These are phyloP conservation scores for Fusarium albosuccineum DNA, from an alignment of 2,329 filamentous ascomycete genomes.

Conservation along the genomic window DNA sequence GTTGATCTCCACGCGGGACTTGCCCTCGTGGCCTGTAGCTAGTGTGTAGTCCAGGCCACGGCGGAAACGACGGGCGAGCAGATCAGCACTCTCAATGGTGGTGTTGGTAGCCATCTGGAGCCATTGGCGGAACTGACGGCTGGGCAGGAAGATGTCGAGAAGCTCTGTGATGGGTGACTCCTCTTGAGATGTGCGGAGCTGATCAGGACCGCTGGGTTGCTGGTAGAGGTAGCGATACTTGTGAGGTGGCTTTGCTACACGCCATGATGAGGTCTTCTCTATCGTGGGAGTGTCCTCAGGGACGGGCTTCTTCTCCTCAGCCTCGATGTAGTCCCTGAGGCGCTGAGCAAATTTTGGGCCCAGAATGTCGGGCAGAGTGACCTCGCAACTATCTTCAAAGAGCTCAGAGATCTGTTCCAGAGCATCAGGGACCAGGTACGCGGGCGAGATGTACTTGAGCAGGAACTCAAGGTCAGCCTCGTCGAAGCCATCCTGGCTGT, in stretches of 20 bases:
- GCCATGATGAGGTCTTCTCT: slow-evolving; percentile 73
- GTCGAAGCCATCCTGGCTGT: slow-evolving; percentile 71
- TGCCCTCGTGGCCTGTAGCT: slow-evolving; percentile 83
- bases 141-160: slow-evolving; percentile 85
- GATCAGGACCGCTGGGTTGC: slow-evolving; percentile 62
- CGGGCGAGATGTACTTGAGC: slow-evolving; percentile 88
- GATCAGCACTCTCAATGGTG: slow-evolving; percentile 77
- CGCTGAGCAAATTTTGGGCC: slow-evolving; percentile 80
- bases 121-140: slow-evolving; percentile 89
- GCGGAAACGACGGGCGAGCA: slow-evolving; percentile 89
- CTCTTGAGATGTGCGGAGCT: slow-evolving; percentile 54
- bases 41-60: slow-evolving; percentile 92
- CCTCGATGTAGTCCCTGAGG: slow-evolving; percentile 78
- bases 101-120: slow-evolving; percentile 85
- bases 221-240: slow-evolving; percentile 95
- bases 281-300: slow-evolving; percentile 66
- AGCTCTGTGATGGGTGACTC: slow-evolving; percentile 79
- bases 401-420: slow-evolving; percentile 83
- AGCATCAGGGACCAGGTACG: slow-evolving; percentile 92
- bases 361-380: slow-evolving; percentile 84
- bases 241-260: slow-evolving; percentile 87
- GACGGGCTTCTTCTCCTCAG: slow-evolving; percentile 67
- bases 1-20: slow-evolving; percentile 87
- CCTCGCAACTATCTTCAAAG: slow-evolving; percentile 86
- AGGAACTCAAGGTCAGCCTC: slow-evolving; percentile 89